Conservation (phyloP, 345 rosid genomes). For the Corchorus capsularis region DNA sequence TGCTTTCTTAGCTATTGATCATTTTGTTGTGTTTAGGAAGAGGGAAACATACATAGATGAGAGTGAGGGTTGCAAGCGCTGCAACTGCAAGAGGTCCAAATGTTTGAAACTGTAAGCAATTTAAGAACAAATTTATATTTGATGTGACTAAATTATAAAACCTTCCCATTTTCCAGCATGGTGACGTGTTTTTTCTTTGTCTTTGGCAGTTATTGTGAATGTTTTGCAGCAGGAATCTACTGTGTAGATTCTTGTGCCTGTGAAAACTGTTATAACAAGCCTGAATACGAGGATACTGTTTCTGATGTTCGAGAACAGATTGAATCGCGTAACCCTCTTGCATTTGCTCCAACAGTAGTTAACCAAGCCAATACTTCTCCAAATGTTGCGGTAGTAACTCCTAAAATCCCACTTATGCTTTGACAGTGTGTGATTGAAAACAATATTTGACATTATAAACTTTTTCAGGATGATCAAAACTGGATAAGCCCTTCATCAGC, state of each 20-base stretch:
- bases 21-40: conserved; percentile 26
- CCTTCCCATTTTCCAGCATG: not conserved
- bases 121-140: not conserved
- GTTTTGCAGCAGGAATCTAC: conserved; percentile 43
- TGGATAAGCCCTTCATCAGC: conserved; percentile 34
- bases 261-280: conserved; percentile 40
- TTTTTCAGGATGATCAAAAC: conserved; percentile 35
- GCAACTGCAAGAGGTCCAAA: conserved; percentile 46
- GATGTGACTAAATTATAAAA: not conserved
- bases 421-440: not conserved
- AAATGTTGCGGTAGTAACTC: conserved; percentile 26
- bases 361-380: conserved; percentile 19
- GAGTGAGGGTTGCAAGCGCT: conserved; percentile 34
- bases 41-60: conserved; percentile 20
- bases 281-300: conserved; percentile 43
- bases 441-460: conserved; percentile 17
- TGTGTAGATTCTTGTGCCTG: conserved; percentile 44
- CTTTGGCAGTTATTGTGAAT: conserved; percentile 47
- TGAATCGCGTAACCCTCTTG: conserved; percentile 48
- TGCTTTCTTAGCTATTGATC: not conserved
- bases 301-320: conserved; percentile 32
- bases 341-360: conserved; percentile 49
- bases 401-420: not conserved
- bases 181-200: conserved; percentile 12
- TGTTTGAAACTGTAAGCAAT: conserved; percentile 53